A percentile compares a stretch with the other conserved stretches of the same genome.
phyloP scores from a whole-genome alignment of 2,329 filamentous ascomycete species.

The Beauveria rudraprayagi region DNA sequence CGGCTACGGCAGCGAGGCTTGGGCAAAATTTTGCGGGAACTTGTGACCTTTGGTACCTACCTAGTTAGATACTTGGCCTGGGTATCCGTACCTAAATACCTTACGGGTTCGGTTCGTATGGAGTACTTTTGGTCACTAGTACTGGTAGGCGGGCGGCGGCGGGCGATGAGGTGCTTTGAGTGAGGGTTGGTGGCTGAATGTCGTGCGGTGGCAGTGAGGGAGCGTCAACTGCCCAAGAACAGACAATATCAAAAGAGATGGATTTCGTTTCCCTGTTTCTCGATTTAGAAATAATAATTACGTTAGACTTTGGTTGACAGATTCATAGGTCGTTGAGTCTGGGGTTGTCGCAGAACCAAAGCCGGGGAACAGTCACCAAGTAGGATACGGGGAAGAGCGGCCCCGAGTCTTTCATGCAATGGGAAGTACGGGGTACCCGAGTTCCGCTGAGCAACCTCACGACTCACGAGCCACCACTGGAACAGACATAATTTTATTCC shows the following conservation, averaged over 20 bases:
- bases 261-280: background rate
- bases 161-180: constrained; percentile 3
- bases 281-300: background rate
- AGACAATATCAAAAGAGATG: background rate
- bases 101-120: background rate
- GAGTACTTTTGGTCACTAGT: background rate
- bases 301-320: background rate
- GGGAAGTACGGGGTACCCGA: constrained; percentile 10
- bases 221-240: background rate
- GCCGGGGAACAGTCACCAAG: background rate
- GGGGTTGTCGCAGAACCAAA: constrained; percentile 9
- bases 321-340: background rate
- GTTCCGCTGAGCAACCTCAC: background rate
- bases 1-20: background rate
- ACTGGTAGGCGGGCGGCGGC: constrained; percentile 5
- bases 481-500: background rate
- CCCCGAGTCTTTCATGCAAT: constrained; percentile 16
- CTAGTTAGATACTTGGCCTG: background rate
- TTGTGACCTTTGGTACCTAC: background rate
- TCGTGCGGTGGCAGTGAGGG: background rate
- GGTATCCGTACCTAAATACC: background rate
- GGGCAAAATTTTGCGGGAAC: constrained; percentile 9
- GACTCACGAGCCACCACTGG: background rate
- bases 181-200: constrained; percentile 1
- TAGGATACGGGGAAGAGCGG: constrained; percentile 4